Evolutionary conservation across 2,329 filamentous ascomycete genomes (phyloP), one percentile per base, ranked within the genome.

Genomic region (Alternaria ethzedia): DNA sequence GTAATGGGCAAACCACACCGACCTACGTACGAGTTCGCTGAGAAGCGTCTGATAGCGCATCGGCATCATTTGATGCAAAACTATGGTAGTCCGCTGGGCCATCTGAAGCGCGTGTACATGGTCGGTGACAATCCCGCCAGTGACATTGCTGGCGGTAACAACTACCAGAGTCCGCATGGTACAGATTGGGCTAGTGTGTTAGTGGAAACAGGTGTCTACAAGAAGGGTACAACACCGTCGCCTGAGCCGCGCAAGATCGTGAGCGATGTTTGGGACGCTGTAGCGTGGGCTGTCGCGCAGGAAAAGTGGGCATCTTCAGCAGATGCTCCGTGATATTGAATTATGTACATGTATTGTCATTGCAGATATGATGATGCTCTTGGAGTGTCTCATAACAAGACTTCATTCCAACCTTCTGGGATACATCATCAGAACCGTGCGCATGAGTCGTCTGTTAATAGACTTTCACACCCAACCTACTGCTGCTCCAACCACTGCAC

Each of bases 131-230:
- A 85, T 62, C 83, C 83, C n/a, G 93, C 93, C 75, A 96, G 91
- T 70, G 96, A 99, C 78, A 97, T 99, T 69, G 84, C 88, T 6
- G 96, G 96, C 6, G 94, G 93, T 20, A 97, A 97, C 76, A 86
- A 87, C 49, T 97, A 91, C 75, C 75, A 82, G 47, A 92, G 90
- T 66, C 82, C 85, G 5, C 81, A 86, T 60, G 90, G 90, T 9
- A 91, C 89, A n/a, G 83, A 89, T 62, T 97, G 94, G 94, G 82
- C 85, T 44, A 91, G 91, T 46, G 86, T 96, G 17, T 82, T 97
- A 62, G 91, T 97, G 26, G 86, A 88, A 70, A 97, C 92, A 9
- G 94, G 94, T 0, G 93, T 97, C 1, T 96, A 91, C 81, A 77
- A 78, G 28, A 82, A 85, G 47, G 86, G 84, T 0, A 80, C 78